Conservation (phyloP, 306 rosid species). For the Macrotyloma uniflorum region DNA sequence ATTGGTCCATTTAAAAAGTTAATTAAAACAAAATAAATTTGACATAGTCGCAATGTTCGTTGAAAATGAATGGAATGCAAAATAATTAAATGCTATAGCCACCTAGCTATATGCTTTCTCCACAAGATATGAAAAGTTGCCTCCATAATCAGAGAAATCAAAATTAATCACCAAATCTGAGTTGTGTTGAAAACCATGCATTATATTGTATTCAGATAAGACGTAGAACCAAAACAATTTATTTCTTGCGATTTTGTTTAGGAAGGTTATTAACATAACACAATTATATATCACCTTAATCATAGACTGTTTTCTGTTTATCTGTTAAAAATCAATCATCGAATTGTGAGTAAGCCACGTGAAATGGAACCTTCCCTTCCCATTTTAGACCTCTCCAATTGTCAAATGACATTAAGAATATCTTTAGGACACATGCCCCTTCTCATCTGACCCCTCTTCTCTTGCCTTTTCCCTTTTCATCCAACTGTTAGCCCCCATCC, state of each 20-base stretch:
- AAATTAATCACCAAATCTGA: too few relatives aligned
- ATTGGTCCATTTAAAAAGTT: background rate
- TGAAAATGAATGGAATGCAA: background rate
- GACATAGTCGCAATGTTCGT: background rate
- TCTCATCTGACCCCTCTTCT: too few relatives aligned
- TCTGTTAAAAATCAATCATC: too few relatives aligned
- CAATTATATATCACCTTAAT: too few relatives aligned
- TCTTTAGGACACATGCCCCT: background rate
- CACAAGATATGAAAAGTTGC: background rate
- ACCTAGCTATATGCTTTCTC: background rate
- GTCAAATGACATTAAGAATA: slow-evolving; percentile 12
- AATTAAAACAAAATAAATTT: background rate
- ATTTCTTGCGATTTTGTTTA: too few relatives aligned
- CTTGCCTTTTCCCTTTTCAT: slow-evolving; percentile 16
- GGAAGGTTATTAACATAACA: too few relatives aligned
- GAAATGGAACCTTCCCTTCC: slow-evolving; percentile 20
- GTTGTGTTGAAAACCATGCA: too few relatives aligned
- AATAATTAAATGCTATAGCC: background rate
- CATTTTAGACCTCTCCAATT: too few relatives aligned
- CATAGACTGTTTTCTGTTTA: too few relatives aligned
- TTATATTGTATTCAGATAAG: too few relatives aligned
- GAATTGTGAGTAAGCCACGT: slow-evolving; percentile 34
- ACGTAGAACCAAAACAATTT: too few relatives aligned
- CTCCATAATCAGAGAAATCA: too few relatives aligned
- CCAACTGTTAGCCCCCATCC: slow-evolving; percentile 5